These are phyloP conservation scores for Schrenkiella parvula DNA, from an alignment of 345 rosid genomes.

Conservation along the genomic window DNA sequence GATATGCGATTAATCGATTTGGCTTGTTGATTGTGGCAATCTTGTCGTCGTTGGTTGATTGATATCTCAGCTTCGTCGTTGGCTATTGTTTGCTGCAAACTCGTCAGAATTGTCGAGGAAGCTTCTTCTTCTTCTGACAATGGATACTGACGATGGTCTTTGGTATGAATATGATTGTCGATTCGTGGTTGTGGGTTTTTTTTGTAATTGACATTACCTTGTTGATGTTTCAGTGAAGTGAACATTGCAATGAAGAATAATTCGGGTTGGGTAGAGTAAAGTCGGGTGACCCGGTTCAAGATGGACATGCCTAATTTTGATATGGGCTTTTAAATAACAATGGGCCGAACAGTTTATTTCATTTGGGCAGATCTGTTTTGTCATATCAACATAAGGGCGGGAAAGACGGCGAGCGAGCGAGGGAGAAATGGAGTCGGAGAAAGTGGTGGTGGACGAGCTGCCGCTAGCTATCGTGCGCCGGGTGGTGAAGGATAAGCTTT, in stretches of 20 bases:
- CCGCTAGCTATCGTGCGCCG: constrained; percentile 83
- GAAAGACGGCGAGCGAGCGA: constrained; percentile 13
- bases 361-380: background rate
- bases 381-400: constrained; percentile 1
- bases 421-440: constrained; percentile 43
- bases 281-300: background rate
- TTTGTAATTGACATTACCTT: too few relatives aligned
- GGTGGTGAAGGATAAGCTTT: constrained; percentile 80
- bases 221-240: background rate
- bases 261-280: background rate
- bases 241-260: background rate
- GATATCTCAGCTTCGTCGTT: too few relatives aligned
- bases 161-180: too few relatives aligned
- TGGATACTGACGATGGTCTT: too few relatives aligned
- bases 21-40: too few relatives aligned
- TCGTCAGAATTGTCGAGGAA: too few relatives aligned
- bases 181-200: too few relatives aligned
- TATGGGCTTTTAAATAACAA: background rate
- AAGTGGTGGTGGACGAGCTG: constrained; percentile 71
- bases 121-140: too few relatives aligned
- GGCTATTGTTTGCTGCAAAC: too few relatives aligned
- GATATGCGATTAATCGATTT: too few relatives aligned
- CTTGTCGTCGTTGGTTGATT: too few relatives aligned
- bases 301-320: background rate
- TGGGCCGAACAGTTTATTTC: background rate